phyloP scores from a whole-genome alignment of 768 basidiomycete species.

The Pulveroboletus ravenelii region DNA sequence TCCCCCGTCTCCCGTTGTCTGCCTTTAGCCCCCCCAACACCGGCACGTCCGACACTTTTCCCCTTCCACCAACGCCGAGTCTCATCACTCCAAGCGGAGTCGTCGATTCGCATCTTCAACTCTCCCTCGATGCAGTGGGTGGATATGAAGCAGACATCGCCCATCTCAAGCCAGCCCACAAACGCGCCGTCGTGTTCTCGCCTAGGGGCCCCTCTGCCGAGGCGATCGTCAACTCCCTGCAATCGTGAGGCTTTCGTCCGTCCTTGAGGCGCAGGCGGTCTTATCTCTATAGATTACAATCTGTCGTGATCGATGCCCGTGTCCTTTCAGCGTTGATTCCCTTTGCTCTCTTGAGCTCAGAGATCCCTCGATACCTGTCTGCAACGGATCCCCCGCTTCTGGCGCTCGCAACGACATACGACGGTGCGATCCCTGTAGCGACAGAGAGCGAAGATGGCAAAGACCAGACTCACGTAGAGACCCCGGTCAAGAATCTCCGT shows the following conservation, averaged over 20 bases:
- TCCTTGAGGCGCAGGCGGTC: background rate
- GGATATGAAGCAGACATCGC: constrained; percentile 34
- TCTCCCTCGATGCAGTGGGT: constrained; percentile 25
- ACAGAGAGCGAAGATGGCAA: constrained; percentile 17
- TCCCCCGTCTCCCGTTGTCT: constrained; percentile 69
- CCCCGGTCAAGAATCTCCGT: constrained; percentile 49
- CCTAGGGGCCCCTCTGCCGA: constrained; percentile 33
- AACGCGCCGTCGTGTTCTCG: constrained; percentile 58
- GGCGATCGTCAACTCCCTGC: constrained; percentile 41
- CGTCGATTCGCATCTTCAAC: constrained; percentile 64
- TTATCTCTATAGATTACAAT: constrained; percentile 16
- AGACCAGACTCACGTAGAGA: constrained; percentile 26
- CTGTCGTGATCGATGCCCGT: constrained; percentile 26
- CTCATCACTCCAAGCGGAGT: constrained; percentile 57
- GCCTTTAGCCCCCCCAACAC: constrained; percentile 72
- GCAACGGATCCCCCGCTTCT: background rate
- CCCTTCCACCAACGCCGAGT: constrained; percentile 63
- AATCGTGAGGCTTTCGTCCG: constrained; percentile 30
- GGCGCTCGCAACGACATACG: constrained; percentile 55
- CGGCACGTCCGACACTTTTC: constrained; percentile 62
- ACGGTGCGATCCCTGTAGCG: constrained; percentile 38
- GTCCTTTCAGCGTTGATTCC: constrained; percentile 59
- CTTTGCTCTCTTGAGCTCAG: constrained; percentile 50
- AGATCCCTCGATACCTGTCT: constrained; percentile 36
- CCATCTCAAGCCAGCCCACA: constrained; percentile 42